Conservation (phyloP, 257 asterid species). For the Scutellaria baicalensis region DNA sequence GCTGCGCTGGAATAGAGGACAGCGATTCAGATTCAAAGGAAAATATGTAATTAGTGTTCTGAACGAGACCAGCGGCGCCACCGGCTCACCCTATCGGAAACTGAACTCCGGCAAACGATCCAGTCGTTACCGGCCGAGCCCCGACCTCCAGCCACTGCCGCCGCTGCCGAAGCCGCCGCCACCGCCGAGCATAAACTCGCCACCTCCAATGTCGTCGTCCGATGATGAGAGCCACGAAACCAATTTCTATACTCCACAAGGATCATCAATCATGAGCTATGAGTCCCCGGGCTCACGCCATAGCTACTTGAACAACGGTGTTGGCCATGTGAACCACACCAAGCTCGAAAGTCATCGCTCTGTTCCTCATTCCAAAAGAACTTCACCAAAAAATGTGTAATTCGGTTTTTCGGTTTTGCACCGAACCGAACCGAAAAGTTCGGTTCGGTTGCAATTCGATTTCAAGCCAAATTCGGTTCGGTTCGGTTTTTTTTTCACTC, state of each 20-base stretch:
- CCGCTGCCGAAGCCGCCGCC: conserved; percentile 78
- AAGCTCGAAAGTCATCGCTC: conserved; percentile 22
- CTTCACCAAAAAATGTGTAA: conserved; percentile 84
- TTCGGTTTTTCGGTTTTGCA: too few relatives aligned
- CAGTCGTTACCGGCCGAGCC: conserved; percentile 87
- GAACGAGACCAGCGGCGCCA: conserved; percentile 27
- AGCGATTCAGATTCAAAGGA: too few relatives aligned
- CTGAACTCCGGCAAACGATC: conserved; percentile 57
- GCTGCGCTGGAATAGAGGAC: too few relatives aligned
- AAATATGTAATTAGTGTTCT: too few relatives aligned
- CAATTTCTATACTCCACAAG: conserved; percentile 85
- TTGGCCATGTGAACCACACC: conserved; percentile 17
- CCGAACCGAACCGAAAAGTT: too few relatives aligned
- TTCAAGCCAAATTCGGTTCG: too few relatives aligned
- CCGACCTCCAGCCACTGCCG: conserved; percentile 97
- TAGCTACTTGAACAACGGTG: conserved; percentile 22
- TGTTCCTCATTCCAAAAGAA: conserved; percentile 64
- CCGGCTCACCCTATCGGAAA: conserved; percentile 67
- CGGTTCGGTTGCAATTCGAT: too few relatives aligned
- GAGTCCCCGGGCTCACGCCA: conserved; percentile 51
- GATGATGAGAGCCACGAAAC: conserved; percentile 81
- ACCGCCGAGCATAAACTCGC: conserved; percentile 54
- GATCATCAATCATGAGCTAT: conserved; percentile 58
- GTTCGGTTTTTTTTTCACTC: too few relatives aligned
- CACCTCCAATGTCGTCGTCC: conserved; percentile 91